A percentile compares a stretch with the other conserved stretches of the same genome.
phyloP scores from a whole-genome alignment of 176 grass and related monocot genomes.

The Canna indica region DNA sequence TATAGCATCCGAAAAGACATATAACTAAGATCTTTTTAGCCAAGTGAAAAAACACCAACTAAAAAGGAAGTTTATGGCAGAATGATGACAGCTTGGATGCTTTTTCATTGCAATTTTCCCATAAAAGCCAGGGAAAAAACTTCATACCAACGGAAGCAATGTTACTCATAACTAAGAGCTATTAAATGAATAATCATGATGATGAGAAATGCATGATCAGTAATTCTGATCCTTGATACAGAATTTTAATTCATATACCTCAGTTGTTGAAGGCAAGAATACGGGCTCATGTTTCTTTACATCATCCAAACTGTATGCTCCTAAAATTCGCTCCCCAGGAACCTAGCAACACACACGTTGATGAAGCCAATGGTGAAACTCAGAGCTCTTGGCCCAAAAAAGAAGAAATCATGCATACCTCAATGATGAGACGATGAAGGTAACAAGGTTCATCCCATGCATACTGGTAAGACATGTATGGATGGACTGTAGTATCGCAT shows the following conservation, averaged over 20 bases:
- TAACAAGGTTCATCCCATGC: constrained; percentile 98
- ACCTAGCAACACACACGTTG: constrained; percentile 30
- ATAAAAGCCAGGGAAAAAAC: neutral
- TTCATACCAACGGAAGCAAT: neutral
- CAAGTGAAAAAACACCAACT: neutral
- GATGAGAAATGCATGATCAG: neutral
- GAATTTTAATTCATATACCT: constrained; percentile 37
- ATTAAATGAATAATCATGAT: neutral
- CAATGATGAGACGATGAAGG: constrained; percentile 80
- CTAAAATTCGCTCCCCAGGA: constrained; percentile 86
- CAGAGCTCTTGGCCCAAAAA: constrained; percentile 2
- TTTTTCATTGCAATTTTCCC: neutral
- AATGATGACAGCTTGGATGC: neutral
- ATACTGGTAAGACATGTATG: constrained; percentile 84
- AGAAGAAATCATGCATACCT: constrained; percentile 30
- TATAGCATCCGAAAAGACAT: neutral
- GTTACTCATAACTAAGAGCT: neutral
- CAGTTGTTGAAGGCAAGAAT: constrained; percentile 56
- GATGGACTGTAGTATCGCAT: constrained; percentile 82
- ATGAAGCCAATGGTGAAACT: constrained; percentile 3
- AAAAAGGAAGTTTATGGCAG: neutral
- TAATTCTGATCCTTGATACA: neutral
- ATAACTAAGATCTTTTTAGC: neutral
- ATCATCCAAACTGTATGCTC: constrained; percentile 86
- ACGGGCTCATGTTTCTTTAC: constrained; percentile 60